Evolutionary conservation across 805 yeast genomes (phyloP).

Genomic region (Candida ascalaphidarum): DNA sequence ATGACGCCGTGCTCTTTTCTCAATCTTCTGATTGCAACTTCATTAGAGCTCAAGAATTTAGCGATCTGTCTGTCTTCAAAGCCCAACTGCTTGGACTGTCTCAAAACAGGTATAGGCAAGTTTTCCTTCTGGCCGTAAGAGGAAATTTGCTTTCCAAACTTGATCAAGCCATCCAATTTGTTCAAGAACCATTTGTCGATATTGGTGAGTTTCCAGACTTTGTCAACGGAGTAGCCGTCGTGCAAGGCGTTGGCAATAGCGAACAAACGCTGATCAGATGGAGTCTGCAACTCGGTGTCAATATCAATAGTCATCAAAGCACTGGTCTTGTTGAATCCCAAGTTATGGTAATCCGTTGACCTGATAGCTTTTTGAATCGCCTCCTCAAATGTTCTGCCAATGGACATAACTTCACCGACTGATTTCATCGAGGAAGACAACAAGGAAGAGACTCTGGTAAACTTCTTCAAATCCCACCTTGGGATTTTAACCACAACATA

Average conservation of each 20-base stretch:
- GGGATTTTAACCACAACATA: conserved; percentile 97
- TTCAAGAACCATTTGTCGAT: conserved; percentile 96
- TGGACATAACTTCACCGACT: conserved; percentile 98
- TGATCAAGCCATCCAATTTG: conserved; percentile 70
- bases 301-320: conserved; percentile 88
- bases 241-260: conserved; percentile 93
- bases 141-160: conserved; percentile 56
- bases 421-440: conserved; percentile 95
- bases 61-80: conserved; percentile 97
- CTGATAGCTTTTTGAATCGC: conserved; percentile 97
- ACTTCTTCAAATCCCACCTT: conserved; percentile 96
- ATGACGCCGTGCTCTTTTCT: conserved; percentile 80
- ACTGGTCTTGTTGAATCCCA: conserved; percentile 82
- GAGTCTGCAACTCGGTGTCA: conserved; percentile 89
- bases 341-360: conserved; percentile 90
- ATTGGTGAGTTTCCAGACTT: conserved; percentile 82
- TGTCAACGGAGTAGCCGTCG: conserved; percentile 84
- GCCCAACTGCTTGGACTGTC: conserved; percentile 92
- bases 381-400: conserved; percentile 96
- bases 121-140: conserved; percentile 49
- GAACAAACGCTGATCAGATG: conserved; percentile 94
- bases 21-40: conserved; percentile 82
- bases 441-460: conserved; percentile 81
- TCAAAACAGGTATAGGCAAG: conserved; percentile 54
- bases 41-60: conserved; percentile 77